These are phyloP conservation scores for Boechera retrofracta DNA, from an alignment of 345 rosid genomes.

Conservation along the genomic window DNA sequence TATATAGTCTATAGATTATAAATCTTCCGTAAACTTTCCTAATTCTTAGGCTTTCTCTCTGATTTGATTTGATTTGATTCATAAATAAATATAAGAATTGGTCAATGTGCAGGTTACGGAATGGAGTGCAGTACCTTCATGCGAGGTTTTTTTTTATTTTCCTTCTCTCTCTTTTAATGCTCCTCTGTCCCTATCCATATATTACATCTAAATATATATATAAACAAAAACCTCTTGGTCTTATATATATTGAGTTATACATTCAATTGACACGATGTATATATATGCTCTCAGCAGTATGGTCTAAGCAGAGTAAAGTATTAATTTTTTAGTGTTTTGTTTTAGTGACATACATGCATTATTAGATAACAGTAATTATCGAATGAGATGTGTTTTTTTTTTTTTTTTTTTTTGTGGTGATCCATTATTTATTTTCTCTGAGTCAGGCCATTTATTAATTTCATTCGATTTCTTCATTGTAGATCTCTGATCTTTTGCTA, in stretches of 20 bases:
- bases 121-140: slow-evolving; percentile 95
- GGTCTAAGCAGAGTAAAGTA: no score
- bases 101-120: slow-evolving; percentile 82
- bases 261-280: no score
- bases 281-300: no score
- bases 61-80: neutral
- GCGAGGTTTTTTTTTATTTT: slow-evolving; percentile 70
- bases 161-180: neutral
- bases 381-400: neutral
- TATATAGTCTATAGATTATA: neutral
- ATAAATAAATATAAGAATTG: slow-evolving; percentile 26
- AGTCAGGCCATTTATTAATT: no score
- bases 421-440: slow-evolving; percentile 18
- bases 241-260: no score
- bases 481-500: neutral
- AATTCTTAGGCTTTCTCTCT: neutral
- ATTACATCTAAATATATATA: no score
- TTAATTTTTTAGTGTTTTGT: neutral
- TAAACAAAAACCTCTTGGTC: no score
- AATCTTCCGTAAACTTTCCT: neutral
- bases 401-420: slow-evolving; percentile 1
- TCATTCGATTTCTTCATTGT: neutral
- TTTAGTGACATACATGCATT: neutral
- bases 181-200: neutral
- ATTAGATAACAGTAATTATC: neutral